phyloP scores from a whole-genome alignment of 2,329 filamentous ascomycete genomes.

The Penicillium sp. region DNA sequence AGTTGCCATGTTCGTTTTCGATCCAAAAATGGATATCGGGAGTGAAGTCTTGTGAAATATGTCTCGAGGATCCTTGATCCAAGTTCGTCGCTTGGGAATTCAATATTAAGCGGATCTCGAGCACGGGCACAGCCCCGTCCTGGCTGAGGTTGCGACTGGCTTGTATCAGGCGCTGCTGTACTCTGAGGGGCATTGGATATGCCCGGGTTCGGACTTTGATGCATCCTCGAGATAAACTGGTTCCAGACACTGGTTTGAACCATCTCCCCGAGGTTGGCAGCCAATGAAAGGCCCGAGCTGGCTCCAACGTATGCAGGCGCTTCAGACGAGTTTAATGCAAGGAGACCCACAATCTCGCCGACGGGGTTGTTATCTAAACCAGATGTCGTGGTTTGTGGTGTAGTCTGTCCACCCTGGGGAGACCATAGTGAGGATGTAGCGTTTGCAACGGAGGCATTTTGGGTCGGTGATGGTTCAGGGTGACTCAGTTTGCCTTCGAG shows the following conservation, averaged over 20 bases:
- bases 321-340: constrained; percentile 48
- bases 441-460: constrained; percentile 14
- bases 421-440: constrained; percentile 24
- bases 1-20: constrained; percentile 47
- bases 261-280: constrained; percentile 54
- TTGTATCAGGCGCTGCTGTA: neutral
- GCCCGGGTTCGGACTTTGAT: constrained; percentile 18
- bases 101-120: constrained; percentile 37
- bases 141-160: constrained; percentile 15
- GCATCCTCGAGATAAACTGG: constrained; percentile 44
- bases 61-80: constrained; percentile 47
- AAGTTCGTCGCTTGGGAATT: constrained; percentile 50
- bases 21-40: constrained; percentile 54
- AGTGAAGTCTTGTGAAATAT: constrained; percentile 50
- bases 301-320: constrained; percentile 53
- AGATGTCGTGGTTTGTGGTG: constrained; percentile 17
- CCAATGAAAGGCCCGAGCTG: constrained; percentile 52
- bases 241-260: constrained; percentile 58
- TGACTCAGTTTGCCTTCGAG: constrained; percentile 40
- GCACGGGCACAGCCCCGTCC: constrained; percentile 16
- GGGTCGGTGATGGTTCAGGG: constrained; percentile 11
- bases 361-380: constrained; percentile 37
- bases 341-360: constrained; percentile 52
- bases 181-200: constrained; percentile 14
- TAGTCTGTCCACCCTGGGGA: constrained; percentile 20